These are phyloP conservation scores for Trichoderma harzianum DNA, from an alignment of 2,329 filamentous ascomycete genomes.

Conservation along the genomic window DNA sequence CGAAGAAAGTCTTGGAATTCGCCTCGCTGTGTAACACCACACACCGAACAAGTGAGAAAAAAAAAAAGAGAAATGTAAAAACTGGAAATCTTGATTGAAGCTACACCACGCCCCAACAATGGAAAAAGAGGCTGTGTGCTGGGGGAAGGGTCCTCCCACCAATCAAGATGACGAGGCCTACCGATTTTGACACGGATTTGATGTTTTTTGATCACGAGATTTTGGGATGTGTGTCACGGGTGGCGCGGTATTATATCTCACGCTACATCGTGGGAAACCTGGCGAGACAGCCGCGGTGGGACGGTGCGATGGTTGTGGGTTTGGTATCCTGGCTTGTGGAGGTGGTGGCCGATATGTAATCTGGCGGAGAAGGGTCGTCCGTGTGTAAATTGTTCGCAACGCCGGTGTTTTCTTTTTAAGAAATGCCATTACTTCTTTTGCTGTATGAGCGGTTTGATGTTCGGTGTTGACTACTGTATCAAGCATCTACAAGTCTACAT, in stretches of 20 bases:
- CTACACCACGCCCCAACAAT: not conserved
- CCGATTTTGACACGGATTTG: not conserved
- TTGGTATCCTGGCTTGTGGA: not conserved
- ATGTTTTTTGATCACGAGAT: conserved; percentile 3
- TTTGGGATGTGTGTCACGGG: not conserved
- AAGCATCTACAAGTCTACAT: too few species aligned
- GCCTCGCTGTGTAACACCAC: not conserved
- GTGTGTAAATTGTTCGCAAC: not conserved
- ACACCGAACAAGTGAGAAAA: not conserved
- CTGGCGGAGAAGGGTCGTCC: not conserved
- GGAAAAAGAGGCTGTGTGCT: not conserved
- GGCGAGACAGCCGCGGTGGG: not conserved
- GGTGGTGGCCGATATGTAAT: not conserved
- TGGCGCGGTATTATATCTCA: not conserved
- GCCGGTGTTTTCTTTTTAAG: not conserved
- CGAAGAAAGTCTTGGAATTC: not conserved
- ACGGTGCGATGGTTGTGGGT: not conserved
- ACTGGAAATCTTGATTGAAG: not conserved
- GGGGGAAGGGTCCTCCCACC: not conserved
- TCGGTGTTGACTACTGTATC: not conserved
- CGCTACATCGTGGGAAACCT: not conserved
- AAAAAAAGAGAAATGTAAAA: not conserved
- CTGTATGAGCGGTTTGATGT: not conserved
- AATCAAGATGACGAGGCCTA: not conserved
- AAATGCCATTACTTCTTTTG: not conserved